phyloP scores from a whole-genome alignment of 2,329 filamentous ascomycete genomes.

The Scedosporium apiospermum region DNA sequence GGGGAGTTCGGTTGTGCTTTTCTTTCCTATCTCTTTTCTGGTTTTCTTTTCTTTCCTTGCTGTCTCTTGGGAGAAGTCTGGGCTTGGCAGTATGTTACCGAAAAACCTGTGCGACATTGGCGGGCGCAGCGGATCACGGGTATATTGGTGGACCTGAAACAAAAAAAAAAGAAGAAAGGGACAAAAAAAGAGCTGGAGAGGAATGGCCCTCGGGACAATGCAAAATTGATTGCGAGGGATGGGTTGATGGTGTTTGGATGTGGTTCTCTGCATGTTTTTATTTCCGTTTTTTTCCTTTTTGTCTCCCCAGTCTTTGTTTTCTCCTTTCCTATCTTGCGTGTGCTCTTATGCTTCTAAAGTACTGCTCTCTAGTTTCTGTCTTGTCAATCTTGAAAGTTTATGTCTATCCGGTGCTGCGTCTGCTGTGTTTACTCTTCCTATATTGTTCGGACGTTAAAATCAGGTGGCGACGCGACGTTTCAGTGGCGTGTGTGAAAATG shows the following conservation, averaged over 20 bases:
- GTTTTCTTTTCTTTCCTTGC: background rate
- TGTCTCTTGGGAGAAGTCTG: background rate
- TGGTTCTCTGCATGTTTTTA: background rate
- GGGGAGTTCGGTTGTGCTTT: background rate
- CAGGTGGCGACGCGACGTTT: too few species aligned
- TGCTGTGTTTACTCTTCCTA: background rate
- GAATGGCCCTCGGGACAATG: background rate
- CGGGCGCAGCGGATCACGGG: background rate
- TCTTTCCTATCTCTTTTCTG: background rate
- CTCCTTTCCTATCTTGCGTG: background rate
- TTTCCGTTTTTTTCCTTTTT: conserved; percentile 3
- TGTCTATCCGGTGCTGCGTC: background rate
- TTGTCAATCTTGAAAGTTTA: background rate
- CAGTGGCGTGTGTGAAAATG: background rate
- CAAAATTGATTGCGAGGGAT: background rate
- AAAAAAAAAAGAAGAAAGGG: background rate
- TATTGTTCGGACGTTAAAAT: background rate
- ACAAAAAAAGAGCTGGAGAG: background rate
- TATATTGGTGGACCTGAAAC: background rate
- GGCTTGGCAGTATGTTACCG: background rate
- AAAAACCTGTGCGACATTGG: background rate
- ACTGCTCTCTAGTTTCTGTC: background rate
- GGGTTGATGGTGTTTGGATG: background rate
- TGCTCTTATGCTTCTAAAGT: background rate
- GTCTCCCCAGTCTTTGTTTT: background rate